These are phyloP conservation scores for Candida silvatica DNA, from an alignment of 805 yeast species.

Conservation along the genomic window DNA sequence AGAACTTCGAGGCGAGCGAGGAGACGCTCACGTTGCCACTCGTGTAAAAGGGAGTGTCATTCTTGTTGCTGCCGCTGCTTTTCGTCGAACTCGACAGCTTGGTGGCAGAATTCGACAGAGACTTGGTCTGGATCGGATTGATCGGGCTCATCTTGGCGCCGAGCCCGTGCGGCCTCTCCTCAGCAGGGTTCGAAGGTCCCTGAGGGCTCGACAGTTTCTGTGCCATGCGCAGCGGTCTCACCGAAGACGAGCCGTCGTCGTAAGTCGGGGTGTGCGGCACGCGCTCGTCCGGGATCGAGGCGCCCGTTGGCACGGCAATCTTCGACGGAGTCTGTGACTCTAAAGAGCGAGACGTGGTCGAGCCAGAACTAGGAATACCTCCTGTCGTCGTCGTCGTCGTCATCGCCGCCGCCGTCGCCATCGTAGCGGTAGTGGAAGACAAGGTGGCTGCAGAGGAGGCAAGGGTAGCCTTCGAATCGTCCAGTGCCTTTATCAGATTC, in stretches of 20 bases:
- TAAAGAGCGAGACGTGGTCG: too few relatives aligned
- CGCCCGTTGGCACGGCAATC: not conserved
- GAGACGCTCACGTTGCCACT: not conserved
- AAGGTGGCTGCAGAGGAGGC: not conserved
- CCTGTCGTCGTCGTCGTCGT: too few relatives aligned
- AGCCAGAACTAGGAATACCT: too few relatives aligned
- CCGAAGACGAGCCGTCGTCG: slow-evolving; percentile 31
- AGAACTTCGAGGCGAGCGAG: not conserved
- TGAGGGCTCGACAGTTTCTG: slow-evolving; percentile 31
- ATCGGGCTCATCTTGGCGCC: slow-evolving; percentile 1
- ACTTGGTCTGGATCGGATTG: slow-evolving; percentile 1
- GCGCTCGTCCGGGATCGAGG: not conserved
- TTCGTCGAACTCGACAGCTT: not conserved
- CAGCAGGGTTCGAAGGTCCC: not conserved
- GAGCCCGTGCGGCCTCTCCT: not conserved
- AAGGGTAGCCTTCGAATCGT: not conserved
- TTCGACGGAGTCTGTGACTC: too few relatives aligned
- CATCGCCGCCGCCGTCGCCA: too few relatives aligned
- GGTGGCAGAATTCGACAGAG: not conserved
- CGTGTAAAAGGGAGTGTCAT: not conserved
- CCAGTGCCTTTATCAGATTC: not conserved
- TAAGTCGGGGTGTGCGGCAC: slow-evolving; percentile 1
- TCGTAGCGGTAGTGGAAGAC: too few relatives aligned
- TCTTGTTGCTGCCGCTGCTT: not conserved
- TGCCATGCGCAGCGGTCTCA: slow-evolving; percentile 63